Evolutionary conservation across 176 grass and related monocot genomes (phyloP).

Genomic region (Musa schizocarpa): DNA sequence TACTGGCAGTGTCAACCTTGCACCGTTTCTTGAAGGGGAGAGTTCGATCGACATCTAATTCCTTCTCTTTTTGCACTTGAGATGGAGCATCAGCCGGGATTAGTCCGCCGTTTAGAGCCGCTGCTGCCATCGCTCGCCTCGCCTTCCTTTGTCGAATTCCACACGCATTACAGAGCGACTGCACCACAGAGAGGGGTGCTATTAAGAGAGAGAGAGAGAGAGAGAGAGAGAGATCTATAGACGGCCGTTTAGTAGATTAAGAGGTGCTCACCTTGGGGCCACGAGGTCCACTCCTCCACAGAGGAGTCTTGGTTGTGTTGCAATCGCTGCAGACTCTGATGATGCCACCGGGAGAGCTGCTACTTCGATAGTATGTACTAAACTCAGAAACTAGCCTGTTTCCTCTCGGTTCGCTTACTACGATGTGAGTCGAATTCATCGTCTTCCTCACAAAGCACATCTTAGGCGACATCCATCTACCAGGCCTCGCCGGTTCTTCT

Average conservation of each 20-base stretch:
- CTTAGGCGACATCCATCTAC: slow-evolving; percentile 54
- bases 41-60: slow-evolving; percentile 45
- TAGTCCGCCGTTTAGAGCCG: not conserved
- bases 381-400: too few relatives aligned
- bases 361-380: too few relatives aligned
- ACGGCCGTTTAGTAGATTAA: too few relatives aligned
- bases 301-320: slow-evolving; percentile 89
- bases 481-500: not conserved
- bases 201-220: too few relatives aligned
- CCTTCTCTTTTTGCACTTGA: slow-evolving; percentile 69
- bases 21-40: slow-evolving; percentile 96
- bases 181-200: slow-evolving; percentile 10
- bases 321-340: slow-evolving; percentile 94
- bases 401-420: slow-evolving; percentile 41
- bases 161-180: slow-evolving; percentile 98
- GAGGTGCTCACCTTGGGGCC: slow-evolving; percentile 69
- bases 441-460: slow-evolving; percentile 74
- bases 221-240: too few relatives aligned
- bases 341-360: slow-evolving; percentile 26
- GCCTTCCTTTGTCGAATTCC: slow-evolving; percentile 97
- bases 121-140: slow-evolving; percentile 55
- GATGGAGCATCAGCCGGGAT: not conserved
- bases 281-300: slow-evolving; percentile 95
- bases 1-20: slow-evolving; percentile 27
- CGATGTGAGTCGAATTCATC: slow-evolving; percentile 23